Evolutionary conservation across 2,329 filamentous ascomycete genomes (phyloP).

Genomic region (Fusarium keratoplasticum): DNA sequence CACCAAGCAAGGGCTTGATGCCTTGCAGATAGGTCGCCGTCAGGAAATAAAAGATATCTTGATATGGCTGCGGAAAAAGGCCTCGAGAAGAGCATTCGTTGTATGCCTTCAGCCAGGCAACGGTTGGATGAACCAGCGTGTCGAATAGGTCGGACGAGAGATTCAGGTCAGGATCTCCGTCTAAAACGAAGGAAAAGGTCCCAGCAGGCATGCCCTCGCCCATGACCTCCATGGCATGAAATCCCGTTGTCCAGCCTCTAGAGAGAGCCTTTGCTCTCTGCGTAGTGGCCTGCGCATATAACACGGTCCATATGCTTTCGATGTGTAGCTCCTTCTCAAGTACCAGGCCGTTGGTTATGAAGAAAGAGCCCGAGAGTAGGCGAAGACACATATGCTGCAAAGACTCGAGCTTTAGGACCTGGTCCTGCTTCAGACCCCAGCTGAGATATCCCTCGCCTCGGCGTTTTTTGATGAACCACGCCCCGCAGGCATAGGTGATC

Average conservation of each 20-base stretch:
- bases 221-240: not conserved
- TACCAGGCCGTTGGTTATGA: not conserved
- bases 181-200: conserved; percentile 1
- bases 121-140: not conserved
- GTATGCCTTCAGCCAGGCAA: not conserved
- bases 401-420: not conserved
- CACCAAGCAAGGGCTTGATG: not conserved
- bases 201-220: not conserved
- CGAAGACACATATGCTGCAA: conserved; percentile 6
- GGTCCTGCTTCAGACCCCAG: not conserved
- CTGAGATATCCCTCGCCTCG: not conserved
- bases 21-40: rapidly evolving
- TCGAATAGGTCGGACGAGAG: not conserved
- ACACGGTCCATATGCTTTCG: conserved; percentile 3
- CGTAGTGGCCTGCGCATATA: not conserved
- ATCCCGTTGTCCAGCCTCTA: not conserved
- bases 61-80: not conserved
- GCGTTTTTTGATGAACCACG: conserved; percentile 15
- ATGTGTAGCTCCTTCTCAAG: conserved; percentile 18
- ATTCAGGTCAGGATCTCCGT: not conserved
- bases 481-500: conserved; percentile 17
- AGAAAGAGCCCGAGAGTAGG: conserved; percentile 3
- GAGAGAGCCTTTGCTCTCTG: not conserved
- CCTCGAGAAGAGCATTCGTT: not conserved
- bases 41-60: not conserved